Evolutionary conservation across 768 basidiomycete species (phyloP).

Genomic region (Dacryopinax spathularia): DNA sequence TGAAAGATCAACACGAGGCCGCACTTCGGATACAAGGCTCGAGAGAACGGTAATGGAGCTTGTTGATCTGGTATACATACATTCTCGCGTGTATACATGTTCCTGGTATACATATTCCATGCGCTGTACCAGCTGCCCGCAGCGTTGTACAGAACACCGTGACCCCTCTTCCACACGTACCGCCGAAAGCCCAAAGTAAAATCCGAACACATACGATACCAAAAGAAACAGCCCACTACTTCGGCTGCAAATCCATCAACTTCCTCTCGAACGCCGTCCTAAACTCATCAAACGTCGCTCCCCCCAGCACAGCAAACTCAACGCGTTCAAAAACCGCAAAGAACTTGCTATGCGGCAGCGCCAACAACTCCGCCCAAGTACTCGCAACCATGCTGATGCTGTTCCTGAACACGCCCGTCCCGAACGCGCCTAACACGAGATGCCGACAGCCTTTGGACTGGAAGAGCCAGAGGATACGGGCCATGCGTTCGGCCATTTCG

Average conservation of each 20-base stretch:
- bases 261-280: constrained; percentile 23
- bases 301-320: constrained; percentile 52
- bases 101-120: neutral
- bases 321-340: constrained; percentile 43
- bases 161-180: too few relatives aligned
- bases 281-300: constrained; percentile 34
- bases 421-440: constrained; percentile 59
- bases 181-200: too few relatives aligned
- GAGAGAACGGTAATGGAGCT: neutral
- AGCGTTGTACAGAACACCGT: too few relatives aligned
- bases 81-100: neutral
- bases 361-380: constrained; percentile 51
- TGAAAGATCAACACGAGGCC: neutral
- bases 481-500: constrained; percentile 59
- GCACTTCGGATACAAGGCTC: neutral
- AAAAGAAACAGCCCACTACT: neutral
- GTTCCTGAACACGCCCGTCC: constrained; percentile 66
- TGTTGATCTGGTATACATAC: neutral
- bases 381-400: constrained; percentile 41
- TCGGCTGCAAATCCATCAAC: constrained; percentile 4
- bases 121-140: too few relatives aligned
- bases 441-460: constrained; percentile 44
- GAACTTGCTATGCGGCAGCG: constrained; percentile 38
- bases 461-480: constrained; percentile 48
- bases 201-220: too few relatives aligned